Conservation (phyloP, 495 filamentous ascomycete genomes). For the Xylaria castorea region DNA sequence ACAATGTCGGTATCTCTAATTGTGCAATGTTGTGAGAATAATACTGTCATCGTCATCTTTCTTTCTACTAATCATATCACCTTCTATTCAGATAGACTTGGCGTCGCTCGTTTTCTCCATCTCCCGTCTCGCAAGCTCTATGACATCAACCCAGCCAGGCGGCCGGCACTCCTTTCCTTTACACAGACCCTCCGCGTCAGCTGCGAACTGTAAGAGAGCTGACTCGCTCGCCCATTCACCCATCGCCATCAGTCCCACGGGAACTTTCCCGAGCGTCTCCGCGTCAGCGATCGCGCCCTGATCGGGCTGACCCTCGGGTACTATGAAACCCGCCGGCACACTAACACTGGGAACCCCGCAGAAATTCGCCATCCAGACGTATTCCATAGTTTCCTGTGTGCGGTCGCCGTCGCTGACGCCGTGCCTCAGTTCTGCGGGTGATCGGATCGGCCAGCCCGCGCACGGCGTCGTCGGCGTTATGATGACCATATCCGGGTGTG, state of each 20-base stretch:
- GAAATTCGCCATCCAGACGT: constrained; percentile 86
- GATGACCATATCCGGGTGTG: constrained; percentile 77
- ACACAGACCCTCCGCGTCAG: constrained; percentile 58
- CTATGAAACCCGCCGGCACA: constrained; percentile 72
- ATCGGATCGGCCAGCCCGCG: constrained; percentile 68
- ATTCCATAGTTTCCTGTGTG: constrained; percentile 80
- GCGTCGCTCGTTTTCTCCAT: neutral
- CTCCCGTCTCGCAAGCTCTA: constrained; percentile 7
- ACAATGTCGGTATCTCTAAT: neutral
- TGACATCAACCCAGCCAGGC: constrained; percentile 8
- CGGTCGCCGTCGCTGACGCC: constrained; percentile 75
- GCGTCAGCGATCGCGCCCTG: constrained; percentile 39
- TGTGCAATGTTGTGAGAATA: neutral
- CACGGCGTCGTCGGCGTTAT: constrained; percentile 77
- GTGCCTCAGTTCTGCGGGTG: constrained; percentile 59
- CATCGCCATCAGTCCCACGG: constrained; percentile 83
- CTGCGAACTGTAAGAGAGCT: constrained; percentile 71
- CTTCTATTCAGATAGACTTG: neutral
- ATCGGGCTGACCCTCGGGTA: constrained; percentile 34
- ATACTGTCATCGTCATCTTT: neutral
- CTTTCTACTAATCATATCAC: neutral
- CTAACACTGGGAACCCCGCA: constrained; percentile 73
- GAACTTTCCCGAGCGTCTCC: constrained; percentile 57
- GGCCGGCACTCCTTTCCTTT: neutral
- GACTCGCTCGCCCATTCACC: constrained; percentile 83